phyloP scores from a whole-genome alignment of 2,329 filamentous ascomycete genomes.

The Aspergillus japonicus region DNA sequence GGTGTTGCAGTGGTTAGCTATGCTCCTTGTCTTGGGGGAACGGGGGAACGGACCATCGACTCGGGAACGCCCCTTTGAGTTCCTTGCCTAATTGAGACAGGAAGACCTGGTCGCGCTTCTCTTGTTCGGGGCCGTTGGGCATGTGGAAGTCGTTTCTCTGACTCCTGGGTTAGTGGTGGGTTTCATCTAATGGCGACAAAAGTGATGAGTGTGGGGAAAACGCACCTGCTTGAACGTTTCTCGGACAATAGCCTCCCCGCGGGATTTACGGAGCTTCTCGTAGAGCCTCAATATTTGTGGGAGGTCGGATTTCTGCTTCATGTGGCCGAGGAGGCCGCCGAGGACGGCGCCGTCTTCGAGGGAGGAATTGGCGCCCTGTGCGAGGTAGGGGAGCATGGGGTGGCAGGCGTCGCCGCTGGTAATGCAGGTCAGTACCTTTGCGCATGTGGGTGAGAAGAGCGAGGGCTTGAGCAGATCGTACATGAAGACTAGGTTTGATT shows the following conservation, averaged over 20 bases:
- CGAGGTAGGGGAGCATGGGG: conserved; percentile 63
- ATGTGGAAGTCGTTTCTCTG: conserved; percentile 56
- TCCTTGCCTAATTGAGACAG: conserved; percentile 55
- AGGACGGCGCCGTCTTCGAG: conserved; percentile 68
- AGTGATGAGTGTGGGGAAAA: neutral
- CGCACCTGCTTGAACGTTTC: conserved; percentile 58
- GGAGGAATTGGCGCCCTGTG: conserved; percentile 66
- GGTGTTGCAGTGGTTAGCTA: neutral
- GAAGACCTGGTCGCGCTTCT: conserved; percentile 58
- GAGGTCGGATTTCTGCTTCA: conserved; percentile 46
- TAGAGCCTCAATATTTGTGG: conserved; percentile 46
- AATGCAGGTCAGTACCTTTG: neutral
- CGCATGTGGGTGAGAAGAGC: neutral
- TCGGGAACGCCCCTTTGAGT: conserved; percentile 58
- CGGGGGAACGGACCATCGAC: conserved; percentile 49
- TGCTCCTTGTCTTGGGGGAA: neutral
- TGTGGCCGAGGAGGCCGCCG: conserved; percentile 56
- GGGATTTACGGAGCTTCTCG: conserved; percentile 47
- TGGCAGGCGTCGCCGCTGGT: conserved; percentile 60
- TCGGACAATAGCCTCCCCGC: conserved; percentile 56
- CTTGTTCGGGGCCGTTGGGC: conserved; percentile 57
- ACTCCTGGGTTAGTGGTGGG: neutral
- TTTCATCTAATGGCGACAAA: neutral
- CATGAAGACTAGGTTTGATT: conserved; percentile 51
- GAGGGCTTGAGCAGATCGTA: conserved; percentile 8